phyloP scores from a whole-genome alignment of 441 rosid genomes.

The Theobroma grandiflorum region DNA sequence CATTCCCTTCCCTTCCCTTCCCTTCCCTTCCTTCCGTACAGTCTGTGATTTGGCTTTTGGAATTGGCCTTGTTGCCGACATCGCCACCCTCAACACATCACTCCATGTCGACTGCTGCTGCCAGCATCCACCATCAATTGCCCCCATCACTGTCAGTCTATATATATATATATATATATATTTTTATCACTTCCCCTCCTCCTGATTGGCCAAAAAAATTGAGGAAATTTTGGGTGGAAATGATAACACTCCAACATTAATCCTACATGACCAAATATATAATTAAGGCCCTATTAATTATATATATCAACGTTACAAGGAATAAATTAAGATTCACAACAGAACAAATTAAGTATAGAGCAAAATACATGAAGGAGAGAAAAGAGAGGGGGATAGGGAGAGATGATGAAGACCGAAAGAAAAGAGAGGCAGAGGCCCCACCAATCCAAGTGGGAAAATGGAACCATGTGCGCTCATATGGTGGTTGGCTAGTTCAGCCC shows the following conservation, averaged over 20 bases:
- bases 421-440: slow-evolving; percentile 26
- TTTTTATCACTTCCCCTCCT: not conserved
- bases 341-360: not conserved
- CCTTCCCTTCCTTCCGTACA: not conserved
- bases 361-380: not conserved
- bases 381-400: not conserved
- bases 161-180: not conserved
- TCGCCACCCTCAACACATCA: not conserved
- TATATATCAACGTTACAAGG: no score
- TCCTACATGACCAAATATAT: not conserved
- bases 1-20: no score
- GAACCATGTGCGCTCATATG: slow-evolving; percentile 75
- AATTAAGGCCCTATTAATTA: not conserved
- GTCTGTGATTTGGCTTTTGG: slow-evolving; percentile 5
- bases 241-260: not conserved
- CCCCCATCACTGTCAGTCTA: not conserved
- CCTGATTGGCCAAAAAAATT: not conserved
- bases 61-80: not conserved
- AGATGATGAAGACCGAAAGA: not conserved
- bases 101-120: not conserved
- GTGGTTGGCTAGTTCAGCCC: slow-evolving; percentile 63
- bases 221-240: not conserved
- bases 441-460: slow-evolving; percentile 52
- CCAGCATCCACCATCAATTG: not conserved
- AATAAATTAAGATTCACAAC: not conserved